Percentiles rank a stretch among this genome's conserved stretches.
Conservation (phyloP, 202 grass and related monocot genomes). For the Setaria italica region DNA sequence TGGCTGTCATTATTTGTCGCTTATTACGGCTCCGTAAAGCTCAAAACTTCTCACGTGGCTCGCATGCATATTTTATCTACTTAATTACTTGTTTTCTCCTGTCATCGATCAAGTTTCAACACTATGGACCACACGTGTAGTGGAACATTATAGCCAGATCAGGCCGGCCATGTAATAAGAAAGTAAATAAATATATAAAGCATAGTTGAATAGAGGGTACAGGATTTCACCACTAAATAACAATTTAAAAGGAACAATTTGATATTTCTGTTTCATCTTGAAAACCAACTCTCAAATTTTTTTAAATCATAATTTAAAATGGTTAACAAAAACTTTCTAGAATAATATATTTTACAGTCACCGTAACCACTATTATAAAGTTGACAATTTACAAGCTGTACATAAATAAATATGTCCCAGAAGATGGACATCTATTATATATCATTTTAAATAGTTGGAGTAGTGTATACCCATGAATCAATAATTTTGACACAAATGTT, state of each 20-base stretch:
- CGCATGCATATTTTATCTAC: background rate
- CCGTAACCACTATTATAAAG: no score
- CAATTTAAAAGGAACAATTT: background rate
- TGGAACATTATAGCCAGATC: background rate
- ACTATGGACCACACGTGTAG: background rate
- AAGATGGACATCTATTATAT: no score
- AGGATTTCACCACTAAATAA: background rate
- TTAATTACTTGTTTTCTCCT: background rate
- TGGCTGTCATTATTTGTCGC: background rate
- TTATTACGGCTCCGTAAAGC: background rate
- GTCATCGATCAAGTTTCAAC: background rate
- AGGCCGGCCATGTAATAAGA: background rate
- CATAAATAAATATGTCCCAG: no score
- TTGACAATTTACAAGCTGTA: no score
- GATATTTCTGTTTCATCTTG: background rate
- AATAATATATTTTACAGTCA: no score
- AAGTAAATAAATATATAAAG: background rate
- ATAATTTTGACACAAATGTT: no score
- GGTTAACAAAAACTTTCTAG: background rate
- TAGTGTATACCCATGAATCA: no score
- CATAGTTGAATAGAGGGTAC: background rate
- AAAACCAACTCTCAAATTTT: background rate
- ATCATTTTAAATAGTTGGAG: no score
- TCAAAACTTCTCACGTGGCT: slow-evolving; percentile 14
- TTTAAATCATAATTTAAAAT: background rate